Evolutionary conservation across 306 rosid genomes (phyloP), one percentile per base, ranked within the genome.

Genomic region (Nissolia schottii): DNA sequence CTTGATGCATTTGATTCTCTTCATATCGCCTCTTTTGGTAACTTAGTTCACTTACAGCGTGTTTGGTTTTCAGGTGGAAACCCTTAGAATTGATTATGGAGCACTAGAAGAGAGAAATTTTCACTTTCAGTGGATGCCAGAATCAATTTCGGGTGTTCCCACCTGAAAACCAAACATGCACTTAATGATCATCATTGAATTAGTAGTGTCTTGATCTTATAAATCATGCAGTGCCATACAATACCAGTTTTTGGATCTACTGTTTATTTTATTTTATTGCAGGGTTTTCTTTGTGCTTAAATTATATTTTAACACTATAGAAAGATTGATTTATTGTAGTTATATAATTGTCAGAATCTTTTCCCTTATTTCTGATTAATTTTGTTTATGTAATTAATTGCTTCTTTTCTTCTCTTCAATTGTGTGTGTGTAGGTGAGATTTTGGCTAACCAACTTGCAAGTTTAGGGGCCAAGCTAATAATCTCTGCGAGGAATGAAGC

Each of bases 401-500:
- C 24, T 7, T 38, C 12, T 20, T 61, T 46, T 48, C 34, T 25
- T 71, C 57, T 50, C 22, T 27, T 49, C 18, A 8, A 48, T 41
- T 50, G 49, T 82, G 76, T 23, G 32, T 68, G 49, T 68, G 76
- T 72, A 94, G 98, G 97, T 70, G 94, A 91, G 83, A 57, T 90
- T 80, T 88, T 94, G 76, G 96, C 96, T 54, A 89, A 87, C 66
- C 97, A 94, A 75, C 86, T 94, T 77, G 90, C 96, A 41, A 85
- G 79, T 67, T 84, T 94, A 76, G 98, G 97, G 46, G 98, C 97
- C 43, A 91, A 89, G 85, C 92, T 94, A 54, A 89, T 94, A 62
- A 70, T 94, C 75, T 91, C 98, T 51, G 97, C 98, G 1, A 88
- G 97, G 67, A 87, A 87, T 80, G 96, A 91, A 85, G 89, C 83